Percentiles rank a stretch among this genome's conserved stretches.
These are phyloP conservation scores for Neurospora sp. DNA, from an alignment of 495 filamentous ascomycete species.

Conservation along the genomic window DNA sequence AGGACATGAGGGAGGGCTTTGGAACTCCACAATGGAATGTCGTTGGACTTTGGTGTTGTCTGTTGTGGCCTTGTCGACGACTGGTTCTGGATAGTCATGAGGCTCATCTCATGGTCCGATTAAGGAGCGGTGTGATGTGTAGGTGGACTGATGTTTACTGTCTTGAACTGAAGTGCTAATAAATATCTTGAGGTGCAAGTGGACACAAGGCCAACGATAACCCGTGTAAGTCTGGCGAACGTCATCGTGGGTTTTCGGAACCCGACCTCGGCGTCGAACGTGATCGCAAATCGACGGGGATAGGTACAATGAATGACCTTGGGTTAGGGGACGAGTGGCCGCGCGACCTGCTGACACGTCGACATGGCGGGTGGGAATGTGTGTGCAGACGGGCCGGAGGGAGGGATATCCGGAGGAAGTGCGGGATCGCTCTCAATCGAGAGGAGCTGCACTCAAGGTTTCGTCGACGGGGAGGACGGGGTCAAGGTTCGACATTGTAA, in stretches of 20 bases:
- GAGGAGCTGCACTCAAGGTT: neutral
- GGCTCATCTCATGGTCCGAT: neutral
- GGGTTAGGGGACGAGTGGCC: conserved; percentile 41
- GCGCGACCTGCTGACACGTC: conserved; percentile 56
- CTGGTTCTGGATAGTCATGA: neutral
- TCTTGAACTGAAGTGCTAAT: neutral
- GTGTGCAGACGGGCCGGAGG: neutral
- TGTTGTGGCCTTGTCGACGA: neutral
- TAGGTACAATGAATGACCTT: neutral
- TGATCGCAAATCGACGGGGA: neutral
- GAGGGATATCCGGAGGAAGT: too few species aligned
- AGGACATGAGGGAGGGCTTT: neutral
- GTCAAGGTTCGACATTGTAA: conserved; percentile 2
- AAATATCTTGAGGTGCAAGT: neutral
- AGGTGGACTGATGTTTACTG: neutral
- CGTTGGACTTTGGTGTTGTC: neutral
- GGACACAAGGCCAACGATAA: neutral
- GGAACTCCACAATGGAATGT: neutral
- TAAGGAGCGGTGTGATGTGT: neutral
- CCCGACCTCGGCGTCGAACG: neutral
- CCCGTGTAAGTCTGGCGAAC: neutral
- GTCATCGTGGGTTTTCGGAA: neutral
- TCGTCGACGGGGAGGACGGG: conserved; percentile 4
- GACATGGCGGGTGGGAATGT: conserved; percentile 39
- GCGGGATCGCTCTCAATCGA: too few species aligned